Evolutionary conservation across 2,329 filamentous ascomycete species (phyloP).

Genomic region (Microascus cirrosus): DNA sequence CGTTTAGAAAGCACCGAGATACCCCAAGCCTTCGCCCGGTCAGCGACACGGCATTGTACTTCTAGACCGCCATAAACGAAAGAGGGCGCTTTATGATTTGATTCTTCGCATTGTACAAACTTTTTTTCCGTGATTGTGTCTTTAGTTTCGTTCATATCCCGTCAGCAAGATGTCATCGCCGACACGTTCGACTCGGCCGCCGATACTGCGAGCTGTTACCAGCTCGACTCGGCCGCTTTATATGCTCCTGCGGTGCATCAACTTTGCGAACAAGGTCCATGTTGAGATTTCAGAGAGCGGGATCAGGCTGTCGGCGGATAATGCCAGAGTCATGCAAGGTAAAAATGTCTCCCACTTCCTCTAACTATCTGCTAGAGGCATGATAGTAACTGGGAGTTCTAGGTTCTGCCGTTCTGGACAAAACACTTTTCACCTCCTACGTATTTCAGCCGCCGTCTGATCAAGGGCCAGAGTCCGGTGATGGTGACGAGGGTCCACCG

Average conservation of each 20-base stretch:
- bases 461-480: conserved; percentile 12
- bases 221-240: conserved; percentile 69
- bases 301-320: conserved; percentile 78
- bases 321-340: conserved; percentile 88
- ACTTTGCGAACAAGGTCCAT: conserved; percentile 45
- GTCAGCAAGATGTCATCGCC: background rate
- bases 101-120: conserved; percentile 10
- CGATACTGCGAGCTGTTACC: conserved; percentile 64
- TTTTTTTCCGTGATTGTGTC: conserved; percentile 11
- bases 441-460: conserved; percentile 43
- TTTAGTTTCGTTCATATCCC: background rate
- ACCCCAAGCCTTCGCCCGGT: conserved; percentile 23
- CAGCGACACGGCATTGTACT: conserved; percentile 9
- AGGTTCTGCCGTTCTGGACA: conserved; percentile 67
- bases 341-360: conserved; percentile 12
- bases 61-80: conserved; percentile 3
- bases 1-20: conserved; percentile 51
- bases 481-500: conserved; percentile 22
- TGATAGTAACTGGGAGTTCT: conserved; percentile 4
- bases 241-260: conserved; percentile 47
- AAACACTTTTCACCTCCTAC: conserved; percentile 79
- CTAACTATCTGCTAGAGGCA: background rate
- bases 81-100: conserved; percentile 10
- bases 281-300: conserved; percentile 74
- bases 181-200: conserved; percentile 18